These are phyloP conservation scores for Phytophthora chlamydospora DNA, from an alignment of 352 stramenopile species.

Conservation along the genomic window DNA sequence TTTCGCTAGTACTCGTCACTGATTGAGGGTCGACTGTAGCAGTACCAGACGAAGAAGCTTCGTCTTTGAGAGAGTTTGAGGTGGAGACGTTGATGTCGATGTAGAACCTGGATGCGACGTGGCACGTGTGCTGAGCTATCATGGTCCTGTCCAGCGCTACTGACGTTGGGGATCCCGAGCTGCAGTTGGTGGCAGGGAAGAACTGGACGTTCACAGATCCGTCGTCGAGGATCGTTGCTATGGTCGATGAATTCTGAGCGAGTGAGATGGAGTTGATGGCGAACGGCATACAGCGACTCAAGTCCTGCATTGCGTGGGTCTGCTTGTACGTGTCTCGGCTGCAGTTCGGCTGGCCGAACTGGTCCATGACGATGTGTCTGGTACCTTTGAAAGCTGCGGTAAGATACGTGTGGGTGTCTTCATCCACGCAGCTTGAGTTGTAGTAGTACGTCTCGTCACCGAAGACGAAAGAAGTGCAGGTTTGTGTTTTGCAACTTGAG, in stretches of 20 bases:
- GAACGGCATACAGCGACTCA: conserved; percentile 26
- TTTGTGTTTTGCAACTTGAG: conserved; percentile 20
- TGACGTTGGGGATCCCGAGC: neutral
- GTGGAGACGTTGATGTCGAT: conserved; percentile 13
- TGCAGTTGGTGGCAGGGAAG: conserved; percentile 24
- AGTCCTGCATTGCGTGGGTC: conserved; percentile 30
- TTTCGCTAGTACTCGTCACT: neutral
- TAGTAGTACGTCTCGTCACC: conserved; percentile 29
- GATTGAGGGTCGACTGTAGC: conserved; percentile 10
- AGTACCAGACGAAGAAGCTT: conserved; percentile 13
- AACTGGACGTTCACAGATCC: conserved; percentile 30
- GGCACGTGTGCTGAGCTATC: conserved; percentile 26
- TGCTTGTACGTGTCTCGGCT: conserved; percentile 22
- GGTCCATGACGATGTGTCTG: conserved; percentile 33
- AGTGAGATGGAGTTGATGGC: conserved; percentile 26
- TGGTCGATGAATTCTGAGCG: conserved; percentile 12
- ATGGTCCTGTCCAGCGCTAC: conserved; percentile 3
- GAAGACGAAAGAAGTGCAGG: conserved; percentile 23
- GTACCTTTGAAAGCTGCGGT: conserved; percentile 17
- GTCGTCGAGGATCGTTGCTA: conserved; percentile 26
- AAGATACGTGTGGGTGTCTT: conserved; percentile 15
- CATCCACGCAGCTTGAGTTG: conserved; percentile 16
- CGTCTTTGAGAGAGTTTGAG: conserved; percentile 9
- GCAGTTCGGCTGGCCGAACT: conserved; percentile 29
- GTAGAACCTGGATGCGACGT: conserved; percentile 33